These are phyloP conservation scores for Pseudogymnoascus sp. DNA, from an alignment of 2,329 filamentous ascomycete species.

Conservation along the genomic window DNA sequence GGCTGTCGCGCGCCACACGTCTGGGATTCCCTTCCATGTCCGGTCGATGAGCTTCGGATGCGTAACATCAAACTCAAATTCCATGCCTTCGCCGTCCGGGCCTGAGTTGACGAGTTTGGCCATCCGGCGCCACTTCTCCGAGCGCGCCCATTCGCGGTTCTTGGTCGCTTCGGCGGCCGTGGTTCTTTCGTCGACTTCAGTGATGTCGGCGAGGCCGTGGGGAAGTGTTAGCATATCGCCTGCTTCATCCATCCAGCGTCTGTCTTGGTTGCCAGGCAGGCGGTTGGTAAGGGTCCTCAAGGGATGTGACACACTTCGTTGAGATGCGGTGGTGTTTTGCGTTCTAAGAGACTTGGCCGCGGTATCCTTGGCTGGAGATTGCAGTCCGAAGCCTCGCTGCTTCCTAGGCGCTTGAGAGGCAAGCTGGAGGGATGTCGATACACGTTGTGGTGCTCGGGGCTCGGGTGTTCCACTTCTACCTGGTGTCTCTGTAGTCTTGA, in stretches of 20 bases:
- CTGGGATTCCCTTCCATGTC: slow-evolving; percentile 97
- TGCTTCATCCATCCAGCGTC: slow-evolving; percentile 54
- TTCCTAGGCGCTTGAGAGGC: slow-evolving; percentile 25
- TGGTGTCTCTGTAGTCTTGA: slow-evolving; percentile 24
- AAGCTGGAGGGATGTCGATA: slow-evolving; percentile 25
- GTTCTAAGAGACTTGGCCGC: slow-evolving; percentile 52
- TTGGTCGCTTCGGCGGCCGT: slow-evolving; percentile 47
- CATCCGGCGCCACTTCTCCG: slow-evolving; percentile 62
- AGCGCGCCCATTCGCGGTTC: slow-evolving; percentile 52
- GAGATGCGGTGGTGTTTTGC: slow-evolving; percentile 28
- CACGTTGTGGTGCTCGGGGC: slow-evolving; percentile 24
- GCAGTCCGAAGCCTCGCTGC: slow-evolving; percentile 24
- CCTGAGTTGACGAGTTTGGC: slow-evolving; percentile 39
- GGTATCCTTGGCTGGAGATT: slow-evolving; percentile 44
- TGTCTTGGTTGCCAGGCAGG: slow-evolving; percentile 51
- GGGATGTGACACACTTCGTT: slow-evolving; percentile 42
- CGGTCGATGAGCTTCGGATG: slow-evolving; percentile 81
- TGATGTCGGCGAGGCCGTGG: slow-evolving; percentile 46
- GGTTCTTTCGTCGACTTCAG: slow-evolving; percentile 46
- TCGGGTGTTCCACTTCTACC: slow-evolving; percentile 26
- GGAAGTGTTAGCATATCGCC: slow-evolving; percentile 57
- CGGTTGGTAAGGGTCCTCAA: slow-evolving; percentile 50
- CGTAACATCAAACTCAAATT: slow-evolving; percentile 70
- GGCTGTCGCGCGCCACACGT: slow-evolving; percentile 84
- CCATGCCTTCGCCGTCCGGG: slow-evolving; percentile 45